Percentiles rank a stretch among this genome's conserved stretches.
phyloP scores from a whole-genome alignment of 2,329 filamentous ascomycete genomes.

The Zalaria sp. region DNA sequence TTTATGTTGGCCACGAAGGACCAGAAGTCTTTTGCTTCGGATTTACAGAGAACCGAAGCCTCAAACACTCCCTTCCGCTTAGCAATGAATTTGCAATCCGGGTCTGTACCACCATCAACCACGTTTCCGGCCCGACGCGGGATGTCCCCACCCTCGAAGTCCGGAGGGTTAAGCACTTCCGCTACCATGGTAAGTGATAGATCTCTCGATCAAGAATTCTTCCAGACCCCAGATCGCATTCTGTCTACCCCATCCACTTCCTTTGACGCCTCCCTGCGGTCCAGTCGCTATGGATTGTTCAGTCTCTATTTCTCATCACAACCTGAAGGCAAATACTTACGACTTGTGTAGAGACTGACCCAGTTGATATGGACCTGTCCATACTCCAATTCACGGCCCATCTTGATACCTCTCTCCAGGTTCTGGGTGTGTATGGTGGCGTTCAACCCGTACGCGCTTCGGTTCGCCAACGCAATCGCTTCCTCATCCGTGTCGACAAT shows the following conservation, averaged over 20 bases:
- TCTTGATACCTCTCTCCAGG: constrained; percentile 12
- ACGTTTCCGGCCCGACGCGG: too few relatives aligned
- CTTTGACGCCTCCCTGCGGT: constrained; percentile 14
- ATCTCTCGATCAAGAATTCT: constrained; percentile 16
- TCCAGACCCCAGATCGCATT: constrained; percentile 12
- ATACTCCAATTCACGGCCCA: constrained; percentile 12
- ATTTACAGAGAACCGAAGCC: too few relatives aligned
- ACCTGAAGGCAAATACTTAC: too few relatives aligned
- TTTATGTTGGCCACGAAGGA: too few relatives aligned
- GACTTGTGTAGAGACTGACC: constrained; percentile 13
- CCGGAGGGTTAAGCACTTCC: not conserved
- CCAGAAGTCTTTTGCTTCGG: too few relatives aligned
- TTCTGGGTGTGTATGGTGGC: constrained; percentile 14
- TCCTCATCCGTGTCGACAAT: constrained; percentile 12
- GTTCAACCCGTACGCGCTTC: constrained; percentile 15
- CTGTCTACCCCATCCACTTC: constrained; percentile 12
- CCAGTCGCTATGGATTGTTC: constrained; percentile 9
- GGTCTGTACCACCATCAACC: too few relatives aligned
- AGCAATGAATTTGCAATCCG: too few relatives aligned
- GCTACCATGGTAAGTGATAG: constrained; percentile 18
- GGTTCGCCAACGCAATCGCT: constrained; percentile 11
- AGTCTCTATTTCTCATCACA: too few relatives aligned
- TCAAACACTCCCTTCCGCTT: too few relatives aligned
- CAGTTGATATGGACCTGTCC: constrained; percentile 16
- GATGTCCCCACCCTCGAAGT: too few relatives aligned